Base-by-base conservation (phyloP, 306 rosid species). In the Quercus cerris region DNA sequence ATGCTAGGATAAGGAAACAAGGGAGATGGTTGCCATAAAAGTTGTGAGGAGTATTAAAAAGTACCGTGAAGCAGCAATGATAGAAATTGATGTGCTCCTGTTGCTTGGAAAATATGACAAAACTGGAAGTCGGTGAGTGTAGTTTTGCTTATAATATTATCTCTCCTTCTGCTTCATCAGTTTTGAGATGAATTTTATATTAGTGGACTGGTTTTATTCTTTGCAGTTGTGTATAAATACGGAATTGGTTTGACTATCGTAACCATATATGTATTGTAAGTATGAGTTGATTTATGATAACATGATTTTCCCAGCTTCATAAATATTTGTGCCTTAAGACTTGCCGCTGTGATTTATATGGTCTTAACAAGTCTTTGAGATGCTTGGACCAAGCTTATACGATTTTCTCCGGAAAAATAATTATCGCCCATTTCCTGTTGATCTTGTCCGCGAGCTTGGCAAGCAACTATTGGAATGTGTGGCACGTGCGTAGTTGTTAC, bases 181-280 rank as follows among this genome's bases (percentile, higher is more conserved):
- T 74, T 72, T 83, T 75, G n/a, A 81, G 71, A 86, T 91, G 33
- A 77, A 78, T 79, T 94, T 95, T 95, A 91, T 91, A 91, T 83
- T 85, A 85, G 90, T 49, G 13, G 54, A 49, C 17, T 49, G 54
- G 54, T 49, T 86, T 90, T 87, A 85, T 91, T 95, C 98, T 93
- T 95, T 95, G 99, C 99, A 95, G 99, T 95, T 95, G 98, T 95
- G 99, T 95, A 85, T 98, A 95, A 95, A 83, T 95, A 89, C 91
- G 97, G 99, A 91, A 95, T 98, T 95, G 99, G 99, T 95, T 95
- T 95, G 99, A 95, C 97, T 94, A 90, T 94, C 99, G 98, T 90
- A 95, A 95, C 89, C 99, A 95, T 95, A 93, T 95, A 80, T 95
- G 99, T 93, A 93, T 95, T 91, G 99, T 95, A 95, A 95, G 99